Base-by-base conservation (phyloP, 2,329 filamentous ascomycete genomes). In the Colletotrichum noveboracense region DNA sequence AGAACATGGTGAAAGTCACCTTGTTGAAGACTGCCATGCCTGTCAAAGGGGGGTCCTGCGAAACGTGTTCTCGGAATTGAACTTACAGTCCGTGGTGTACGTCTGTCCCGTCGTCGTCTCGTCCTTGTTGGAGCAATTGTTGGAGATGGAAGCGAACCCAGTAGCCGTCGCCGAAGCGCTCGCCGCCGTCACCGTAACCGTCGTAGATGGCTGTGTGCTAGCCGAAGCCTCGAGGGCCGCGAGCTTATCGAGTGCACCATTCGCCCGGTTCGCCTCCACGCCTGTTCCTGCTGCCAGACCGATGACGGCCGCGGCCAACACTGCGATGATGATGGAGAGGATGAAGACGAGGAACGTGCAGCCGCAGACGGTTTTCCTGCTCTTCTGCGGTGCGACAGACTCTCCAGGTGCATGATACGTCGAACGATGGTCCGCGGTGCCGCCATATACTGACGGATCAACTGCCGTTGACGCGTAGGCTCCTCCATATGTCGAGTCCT, bases 261-360 rank as follows among this genome's bases (percentile, higher is more conserved):
- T 86, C 7, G 86, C 85, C 62, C 85, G 82, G 75, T 79, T 84
- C 8, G 84, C 78, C 70, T 87, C 83, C 7, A 88, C 80, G 7
- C 86, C 87, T 2, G 86, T 87, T 5, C 86, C 86, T 0, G 85
- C 86, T 2, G 86, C 87, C 30, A 89, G 80, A 2, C 86, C 87
- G 68, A 88, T 84, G 14, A 88, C 86, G 3, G 85, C 84, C 0
- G 81, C 83, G 0, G 83, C 82, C 56, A 88, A 77, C 14, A 86
- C 43, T 7, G 84, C 86, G 73, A 88, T 84, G 70, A 86, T 83
- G 69, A 80, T 76, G 6, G 85, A 86, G 14, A 89, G 83, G 28
- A 86, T 74, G 48, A 88, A 85, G 4, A 88, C 84, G 10, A 86
- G 66, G 10, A 82, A 66, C 7, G 83, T 80, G 76, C 84, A 87